A percentile compares a stretch with the other conserved stretches of the same genome.
Conservation (phyloP, 2,329 filamentous ascomycete species). For the Sarocladiaceae sp. region DNA sequence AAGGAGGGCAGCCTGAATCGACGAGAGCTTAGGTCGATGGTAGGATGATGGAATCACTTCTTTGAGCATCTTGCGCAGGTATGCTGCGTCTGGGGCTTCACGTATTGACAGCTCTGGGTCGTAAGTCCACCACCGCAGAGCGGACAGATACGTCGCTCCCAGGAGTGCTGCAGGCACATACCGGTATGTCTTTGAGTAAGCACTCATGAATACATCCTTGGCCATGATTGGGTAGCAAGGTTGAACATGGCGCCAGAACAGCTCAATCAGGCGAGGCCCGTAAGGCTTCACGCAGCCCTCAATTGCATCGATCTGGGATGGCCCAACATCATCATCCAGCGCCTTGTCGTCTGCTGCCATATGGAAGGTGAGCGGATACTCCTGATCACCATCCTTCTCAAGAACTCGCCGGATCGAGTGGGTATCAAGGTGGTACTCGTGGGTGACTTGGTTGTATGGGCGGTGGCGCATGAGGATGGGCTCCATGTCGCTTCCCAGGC, state of each 20-base stretch:
- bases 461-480: slow-evolving; percentile 30
- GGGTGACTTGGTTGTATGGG: slow-evolving; percentile 43
- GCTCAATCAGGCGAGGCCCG: slow-evolving; percentile 51
- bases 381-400: slow-evolving; percentile 36
- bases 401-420: slow-evolving; percentile 53
- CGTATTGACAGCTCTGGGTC: slow-evolving; percentile 34
- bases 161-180: slow-evolving; percentile 47
- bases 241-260: slow-evolving; percentile 55
- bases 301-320: slow-evolving; percentile 34
- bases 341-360: slow-evolving; percentile 25
- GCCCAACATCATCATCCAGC: slow-evolving; percentile 18
- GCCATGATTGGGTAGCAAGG: slow-evolving; percentile 46
- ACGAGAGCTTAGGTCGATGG: slow-evolving; percentile 33
- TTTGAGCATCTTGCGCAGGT: slow-evolving; percentile 26
- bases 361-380: slow-evolving; percentile 27
- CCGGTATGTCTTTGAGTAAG: slow-evolving; percentile 42
- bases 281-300: slow-evolving; percentile 53
- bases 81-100: slow-evolving; percentile 28
- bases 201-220: slow-evolving; percentile 47
- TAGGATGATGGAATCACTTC: slow-evolving; percentile 26
- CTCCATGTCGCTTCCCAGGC: slow-evolving; percentile 27
- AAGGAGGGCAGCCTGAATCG: slow-evolving; percentile 36
- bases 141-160: slow-evolving; percentile 49
- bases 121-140: slow-evolving; percentile 44
- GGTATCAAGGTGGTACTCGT: slow-evolving; percentile 44